phyloP scores from a whole-genome alignment of 2,329 filamentous ascomycete genomes.

The Colletotrichum somersetense region DNA sequence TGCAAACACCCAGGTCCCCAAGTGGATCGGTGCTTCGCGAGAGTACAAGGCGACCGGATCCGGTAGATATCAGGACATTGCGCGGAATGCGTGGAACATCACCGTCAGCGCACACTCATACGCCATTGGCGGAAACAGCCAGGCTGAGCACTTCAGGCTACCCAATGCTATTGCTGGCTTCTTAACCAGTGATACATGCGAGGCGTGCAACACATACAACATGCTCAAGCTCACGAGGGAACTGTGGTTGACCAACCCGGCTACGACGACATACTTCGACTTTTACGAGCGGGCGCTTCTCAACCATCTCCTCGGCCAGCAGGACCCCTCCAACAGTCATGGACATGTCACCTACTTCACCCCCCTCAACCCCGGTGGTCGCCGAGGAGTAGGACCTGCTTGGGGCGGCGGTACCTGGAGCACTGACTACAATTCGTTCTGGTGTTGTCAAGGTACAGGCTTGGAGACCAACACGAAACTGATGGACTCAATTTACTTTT shows the following conservation, averaged over 20 bases:
- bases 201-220: constrained; percentile 68
- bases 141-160: constrained; percentile 64
- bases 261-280: constrained; percentile 61
- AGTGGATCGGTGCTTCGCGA: constrained; percentile 64
- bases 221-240: constrained; percentile 68
- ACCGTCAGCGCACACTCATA: constrained; percentile 62
- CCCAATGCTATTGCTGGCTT: constrained; percentile 60
- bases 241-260: constrained; percentile 60
- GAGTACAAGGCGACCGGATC: constrained; percentile 63
- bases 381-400: constrained; percentile 62
- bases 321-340: constrained; percentile 58
- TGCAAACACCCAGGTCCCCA: constrained; percentile 66
- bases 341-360: constrained; percentile 68
- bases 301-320: constrained; percentile 64
- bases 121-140: constrained; percentile 66
- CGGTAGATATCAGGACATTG: constrained; percentile 60
- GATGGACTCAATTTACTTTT: constrained; percentile 65
- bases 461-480: constrained; percentile 68
- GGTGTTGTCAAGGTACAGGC: constrained; percentile 66
- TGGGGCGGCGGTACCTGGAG: constrained; percentile 68
- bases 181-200: constrained; percentile 60
- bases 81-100: constrained; percentile 62
- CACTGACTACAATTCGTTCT: constrained; percentile 65
- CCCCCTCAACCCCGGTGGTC: constrained; percentile 60
- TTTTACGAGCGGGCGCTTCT: constrained; percentile 64